Evolutionary conservation across 2,329 filamentous ascomycete genomes (phyloP), one percentile per base, ranked within the genome.

Genomic region (Sarocladium brachiariae): DNA sequence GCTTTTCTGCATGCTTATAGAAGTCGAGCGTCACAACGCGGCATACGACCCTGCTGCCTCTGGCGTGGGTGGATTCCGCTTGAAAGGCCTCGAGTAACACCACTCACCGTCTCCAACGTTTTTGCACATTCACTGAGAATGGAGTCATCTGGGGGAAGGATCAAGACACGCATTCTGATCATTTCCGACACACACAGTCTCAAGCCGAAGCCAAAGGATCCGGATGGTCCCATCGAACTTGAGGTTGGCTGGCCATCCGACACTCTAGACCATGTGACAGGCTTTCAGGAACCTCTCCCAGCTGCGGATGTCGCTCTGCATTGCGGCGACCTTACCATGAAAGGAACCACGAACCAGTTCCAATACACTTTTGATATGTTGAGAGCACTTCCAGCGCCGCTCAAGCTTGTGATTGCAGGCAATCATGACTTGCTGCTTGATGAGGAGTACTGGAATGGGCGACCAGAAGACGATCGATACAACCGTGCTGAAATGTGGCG

Each of bases 361-460:
- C 58, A 56, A 10, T 57, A 57, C 0, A 66, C 74, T 0, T 63
- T 80, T 9, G 52, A 63, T n/a, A 59, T 73, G 33, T 62, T 81
- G 4, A 58, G 66, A 4, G 49, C 52, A 1, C 58, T 77, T n/a
- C 55, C 67, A 5, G 74, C 76, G 1, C 71, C 73, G 0, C 63
- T 80, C 6, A 80, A 79, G 54, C 64, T 81, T 3, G 68, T 73
- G 38, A 79, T 81, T 52, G 69, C 76, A 2, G 76, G 78, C 2
- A 80, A 80, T 52, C 77, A 81, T 55, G 76, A 81, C 56, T 67
- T 70, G 43, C 71, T 63, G 0, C 62, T 75, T 35, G 69, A 77
- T 27, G 69, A 77, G 24, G 46, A 53, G 13, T 23, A 38, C 6
- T 60, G 52, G 9, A 6, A 16, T 18, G 27, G 33, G 34, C 24